phyloP scores from a whole-genome alignment of 2,329 filamentous ascomycete genomes.

The Ascochyta lentis region DNA sequence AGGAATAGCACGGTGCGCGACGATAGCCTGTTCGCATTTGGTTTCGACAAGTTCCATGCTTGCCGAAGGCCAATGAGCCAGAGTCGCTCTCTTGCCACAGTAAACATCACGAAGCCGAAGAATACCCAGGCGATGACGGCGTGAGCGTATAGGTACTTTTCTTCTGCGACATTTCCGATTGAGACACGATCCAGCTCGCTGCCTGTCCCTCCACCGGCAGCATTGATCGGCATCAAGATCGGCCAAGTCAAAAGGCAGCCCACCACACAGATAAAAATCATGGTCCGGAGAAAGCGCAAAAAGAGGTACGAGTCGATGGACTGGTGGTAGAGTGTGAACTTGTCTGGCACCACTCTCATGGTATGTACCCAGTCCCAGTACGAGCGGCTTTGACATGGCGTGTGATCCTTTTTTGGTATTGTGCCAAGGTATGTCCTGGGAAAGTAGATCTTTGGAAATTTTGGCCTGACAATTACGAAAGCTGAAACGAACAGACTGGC shows the following conservation, averaged over 20 bases:
- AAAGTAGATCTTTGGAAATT: slow-evolving; percentile 54
- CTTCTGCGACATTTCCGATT: slow-evolving; percentile 75
- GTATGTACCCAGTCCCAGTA: slow-evolving; percentile 53
- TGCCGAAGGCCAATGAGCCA: slow-evolving; percentile 93
- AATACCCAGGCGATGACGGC: slow-evolving; percentile 82
- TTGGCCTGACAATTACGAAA: slow-evolving; percentile 52
- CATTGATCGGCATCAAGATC: slow-evolving; percentile 85
- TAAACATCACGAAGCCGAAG: slow-evolving; percentile 85
- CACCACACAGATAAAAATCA: slow-evolving; percentile 79
- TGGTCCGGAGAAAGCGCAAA: slow-evolving; percentile 83
- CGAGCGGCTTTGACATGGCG: slow-evolving; percentile 46
- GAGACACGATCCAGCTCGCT: slow-evolving; percentile 77
- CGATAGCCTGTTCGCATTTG: slow-evolving; percentile 84
- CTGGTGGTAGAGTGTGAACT: slow-evolving; percentile 85
- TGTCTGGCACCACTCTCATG: slow-evolving; percentile 68
- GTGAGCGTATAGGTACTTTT: slow-evolving; percentile 76
- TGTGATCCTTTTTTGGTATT: slow-evolving; percentile 51
- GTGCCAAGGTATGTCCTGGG: slow-evolving; percentile 56
- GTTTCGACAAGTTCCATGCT: slow-evolving; percentile 85
- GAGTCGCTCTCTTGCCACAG: slow-evolving; percentile 85
- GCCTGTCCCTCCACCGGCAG: slow-evolving; percentile 73
- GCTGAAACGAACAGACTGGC: slow-evolving; percentile 39
- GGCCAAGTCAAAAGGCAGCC: slow-evolving; percentile 88
- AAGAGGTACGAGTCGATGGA: slow-evolving; percentile 93
- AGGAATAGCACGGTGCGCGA: slow-evolving; percentile 90